These are phyloP conservation scores for Saccharomyces hybrid DNA, from an alignment of 1,139 yeast species.

Conservation along the genomic window DNA sequence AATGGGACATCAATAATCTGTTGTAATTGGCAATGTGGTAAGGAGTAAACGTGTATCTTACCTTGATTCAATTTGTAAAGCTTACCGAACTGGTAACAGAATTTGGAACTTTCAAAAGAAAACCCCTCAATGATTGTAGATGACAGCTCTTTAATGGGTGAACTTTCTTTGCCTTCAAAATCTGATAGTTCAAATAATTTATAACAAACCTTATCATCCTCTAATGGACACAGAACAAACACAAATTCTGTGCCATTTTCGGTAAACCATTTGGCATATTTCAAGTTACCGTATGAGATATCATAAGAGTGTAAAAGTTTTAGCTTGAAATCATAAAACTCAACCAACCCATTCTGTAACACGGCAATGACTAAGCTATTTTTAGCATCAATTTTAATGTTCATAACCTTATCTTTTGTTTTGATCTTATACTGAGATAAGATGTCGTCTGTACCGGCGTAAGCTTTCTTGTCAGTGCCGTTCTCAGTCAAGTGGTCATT, in stretches of 20 bases:
- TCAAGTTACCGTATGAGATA: conserved; percentile 20
- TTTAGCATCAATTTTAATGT: conserved; percentile 16
- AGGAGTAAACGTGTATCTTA: conserved; percentile 16
- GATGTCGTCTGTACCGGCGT: too few species aligned
- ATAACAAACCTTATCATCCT: conserved; percentile 19
- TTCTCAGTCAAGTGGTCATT: neutral
- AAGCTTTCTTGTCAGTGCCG: neutral
- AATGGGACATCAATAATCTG: conserved; percentile 25
- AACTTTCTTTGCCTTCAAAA: conserved; percentile 5
- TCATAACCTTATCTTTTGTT: conserved; percentile 32
- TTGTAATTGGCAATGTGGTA: conserved; percentile 30
- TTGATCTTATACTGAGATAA: conserved; percentile 21
- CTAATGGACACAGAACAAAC: conserved; percentile 20
- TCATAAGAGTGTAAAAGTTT: conserved; percentile 20
- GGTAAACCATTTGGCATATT: conserved; percentile 18
- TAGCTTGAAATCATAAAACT: conserved; percentile 30
- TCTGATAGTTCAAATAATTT: conserved; percentile 21
- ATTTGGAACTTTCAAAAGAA: conserved; percentile 14
- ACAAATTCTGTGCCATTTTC: conserved; percentile 15
- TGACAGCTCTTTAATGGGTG: conserved; percentile 21
- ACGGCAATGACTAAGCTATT: conserved; percentile 37
- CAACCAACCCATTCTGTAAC: conserved; percentile 40
- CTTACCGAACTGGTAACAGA: conserved; percentile 27
- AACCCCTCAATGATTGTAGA: conserved; percentile 24
- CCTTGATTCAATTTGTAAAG: conserved; percentile 19